These are phyloP conservation scores for Sugiyamaella qingdaonensis DNA, from an alignment of 805 yeast species.

Conservation along the genomic window DNA sequence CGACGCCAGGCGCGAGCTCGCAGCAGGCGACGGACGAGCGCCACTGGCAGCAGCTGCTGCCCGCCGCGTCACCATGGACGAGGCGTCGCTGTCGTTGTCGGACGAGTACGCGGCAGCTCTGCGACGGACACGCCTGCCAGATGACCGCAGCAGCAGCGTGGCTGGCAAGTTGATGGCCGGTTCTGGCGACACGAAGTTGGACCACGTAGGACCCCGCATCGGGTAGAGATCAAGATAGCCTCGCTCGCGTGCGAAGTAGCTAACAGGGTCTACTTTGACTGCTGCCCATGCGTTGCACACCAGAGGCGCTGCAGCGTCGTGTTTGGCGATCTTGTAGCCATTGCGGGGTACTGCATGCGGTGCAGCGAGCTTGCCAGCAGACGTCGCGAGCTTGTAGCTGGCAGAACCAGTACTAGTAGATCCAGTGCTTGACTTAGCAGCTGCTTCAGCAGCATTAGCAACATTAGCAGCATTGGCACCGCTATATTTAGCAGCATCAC, in stretches of 20 bases:
- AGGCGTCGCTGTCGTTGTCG: background rate
- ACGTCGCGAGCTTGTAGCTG: background rate
- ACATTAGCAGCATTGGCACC: background rate
- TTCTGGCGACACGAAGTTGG: slow-evolving; percentile 23
- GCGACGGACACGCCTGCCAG: background rate
- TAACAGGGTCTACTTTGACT: slow-evolving; percentile 27
- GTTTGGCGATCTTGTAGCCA: slow-evolving; percentile 15
- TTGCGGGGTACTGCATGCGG: background rate
- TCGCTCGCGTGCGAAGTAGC: slow-evolving; percentile 30
- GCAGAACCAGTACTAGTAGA: background rate
- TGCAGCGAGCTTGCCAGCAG: background rate
- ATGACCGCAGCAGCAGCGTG: background rate
- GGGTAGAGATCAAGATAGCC: slow-evolving; percentile 30
- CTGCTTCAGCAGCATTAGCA: background rate
- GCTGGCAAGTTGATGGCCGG: slow-evolving; percentile 7
- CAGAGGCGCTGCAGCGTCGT: slow-evolving; percentile 22
- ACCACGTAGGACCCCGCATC: slow-evolving; percentile 31
- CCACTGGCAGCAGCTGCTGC: background rate
- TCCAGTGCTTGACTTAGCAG: background rate
- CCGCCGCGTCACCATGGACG: slow-evolving; percentile 2
- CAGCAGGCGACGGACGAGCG: background rate
- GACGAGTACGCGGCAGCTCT: background rate
- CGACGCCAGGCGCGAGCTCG: background rate
- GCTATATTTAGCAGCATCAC: background rate
- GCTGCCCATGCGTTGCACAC: slow-evolving; percentile 30